These are phyloP conservation scores for Scenedesmus sp. DNA, from an alignment of 163 green algal species.

Conservation along the genomic window DNA sequence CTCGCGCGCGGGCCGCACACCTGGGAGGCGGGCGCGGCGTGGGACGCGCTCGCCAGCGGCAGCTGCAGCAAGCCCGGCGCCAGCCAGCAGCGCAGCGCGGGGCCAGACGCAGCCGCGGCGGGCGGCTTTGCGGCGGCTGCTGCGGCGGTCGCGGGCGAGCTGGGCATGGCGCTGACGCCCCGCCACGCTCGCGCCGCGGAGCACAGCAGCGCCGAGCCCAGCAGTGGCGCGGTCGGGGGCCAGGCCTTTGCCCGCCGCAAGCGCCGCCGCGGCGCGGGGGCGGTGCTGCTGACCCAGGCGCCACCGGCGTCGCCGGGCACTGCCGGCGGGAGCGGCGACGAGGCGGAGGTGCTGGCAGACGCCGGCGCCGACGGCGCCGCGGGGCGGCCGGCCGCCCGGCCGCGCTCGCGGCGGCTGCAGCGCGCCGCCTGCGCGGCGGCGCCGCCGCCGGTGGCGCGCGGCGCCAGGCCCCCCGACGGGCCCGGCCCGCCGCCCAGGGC, in stretches of 20 bases:
- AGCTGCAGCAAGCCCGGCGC: background rate
- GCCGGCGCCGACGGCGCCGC: too few species aligned
- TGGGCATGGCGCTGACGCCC: background rate
- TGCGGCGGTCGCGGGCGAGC: background rate
- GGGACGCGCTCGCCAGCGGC: background rate
- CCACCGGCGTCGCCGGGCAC: background rate
- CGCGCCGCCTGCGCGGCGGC: too few species aligned
- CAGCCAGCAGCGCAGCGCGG: background rate
- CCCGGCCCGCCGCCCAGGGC: too few species aligned
- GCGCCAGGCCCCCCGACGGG: too few species aligned
- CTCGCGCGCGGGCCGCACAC: background rate
- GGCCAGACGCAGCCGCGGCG: background rate
- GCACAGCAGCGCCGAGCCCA: background rate
- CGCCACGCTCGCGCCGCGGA: background rate
- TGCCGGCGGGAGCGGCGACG: too few species aligned
- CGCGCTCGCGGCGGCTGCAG: too few species aligned
- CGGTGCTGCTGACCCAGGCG: conserved; percentile 5
- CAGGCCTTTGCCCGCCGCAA: background rate
- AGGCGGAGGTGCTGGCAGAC: too few species aligned
- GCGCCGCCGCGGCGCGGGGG: background rate
- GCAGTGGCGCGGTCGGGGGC: background rate
- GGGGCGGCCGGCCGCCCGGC: too few species aligned
- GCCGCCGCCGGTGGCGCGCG: too few species aligned
- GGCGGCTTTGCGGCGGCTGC: conserved; percentile 2
- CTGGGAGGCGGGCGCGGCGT: background rate